A percentile compares a stretch with the other conserved stretches of the same genome.
Conservation (phyloP, 164 flowering plant species). For the Chloranthus sessilifolius region DNA sequence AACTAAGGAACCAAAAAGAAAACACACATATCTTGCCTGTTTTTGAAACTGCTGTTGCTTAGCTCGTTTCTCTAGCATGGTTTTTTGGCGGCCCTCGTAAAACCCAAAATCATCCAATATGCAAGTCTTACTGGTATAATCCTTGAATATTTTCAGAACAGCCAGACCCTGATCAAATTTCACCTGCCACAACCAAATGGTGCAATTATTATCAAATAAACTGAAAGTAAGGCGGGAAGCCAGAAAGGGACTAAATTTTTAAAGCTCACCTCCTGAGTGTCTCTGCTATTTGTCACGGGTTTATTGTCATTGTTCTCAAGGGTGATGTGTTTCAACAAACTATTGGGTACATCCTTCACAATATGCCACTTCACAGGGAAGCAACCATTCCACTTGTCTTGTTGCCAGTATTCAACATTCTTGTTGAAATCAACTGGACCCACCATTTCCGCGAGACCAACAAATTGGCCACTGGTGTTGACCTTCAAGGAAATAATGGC, state of each 20-base stretch:
- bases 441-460: conserved; percentile 82
- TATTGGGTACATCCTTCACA: conserved; percentile 85
- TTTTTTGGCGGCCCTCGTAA: conserved; percentile 72
- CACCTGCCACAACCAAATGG: conserved; percentile 35
- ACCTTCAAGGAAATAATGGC: conserved; percentile 34
- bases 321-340: conserved; percentile 63
- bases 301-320: conserved; percentile 86
- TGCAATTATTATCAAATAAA: not conserved
- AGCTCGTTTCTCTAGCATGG: conserved; percentile 67
- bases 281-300: conserved; percentile 88
- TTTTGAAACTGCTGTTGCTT: conserved; percentile 63
- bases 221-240: not conserved
- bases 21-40: conserved; percentile 35
- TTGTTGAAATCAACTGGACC: conserved; percentile 84
- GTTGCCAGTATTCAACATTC: conserved; percentile 80
- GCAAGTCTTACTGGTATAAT: conserved; percentile 53
- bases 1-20: no score
- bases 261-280: conserved; percentile 68
- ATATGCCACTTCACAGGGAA: conserved; percentile 91
- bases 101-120: conserved; percentile 84
- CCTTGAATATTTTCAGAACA: conserved; percentile 77
- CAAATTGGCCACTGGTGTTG: conserved; percentile 89
- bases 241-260: not conserved
- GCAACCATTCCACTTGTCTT: conserved; percentile 87
- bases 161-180: conserved; percentile 74